These are phyloP conservation scores for Metschnikowia arizonensis DNA, from an alignment of 805 yeast species.

Conservation along the genomic window DNA sequence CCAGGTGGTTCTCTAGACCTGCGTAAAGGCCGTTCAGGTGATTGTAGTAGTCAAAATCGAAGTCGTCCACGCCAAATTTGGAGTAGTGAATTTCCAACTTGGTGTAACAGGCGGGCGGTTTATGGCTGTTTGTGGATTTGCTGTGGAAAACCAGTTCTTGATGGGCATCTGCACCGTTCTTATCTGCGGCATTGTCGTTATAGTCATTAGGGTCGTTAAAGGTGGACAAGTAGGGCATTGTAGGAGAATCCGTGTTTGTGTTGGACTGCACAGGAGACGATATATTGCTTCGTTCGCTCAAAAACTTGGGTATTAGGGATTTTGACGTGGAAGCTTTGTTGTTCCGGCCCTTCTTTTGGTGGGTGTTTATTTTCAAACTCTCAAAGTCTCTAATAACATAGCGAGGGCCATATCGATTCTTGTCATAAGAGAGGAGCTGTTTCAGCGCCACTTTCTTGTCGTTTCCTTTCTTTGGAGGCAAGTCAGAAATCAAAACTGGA, in stretches of 20 bases:
- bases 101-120: slow-evolving; percentile 66
- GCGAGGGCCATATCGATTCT: slow-evolving; percentile 52
- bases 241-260: slow-evolving; percentile 11
- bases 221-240: slow-evolving; percentile 7
- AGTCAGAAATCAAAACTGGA: slow-evolving; percentile 44
- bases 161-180: slow-evolving; percentile 6
- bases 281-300: slow-evolving; percentile 46
- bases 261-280: slow-evolving; percentile 12
- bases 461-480: background rate
- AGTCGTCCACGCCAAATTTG: slow-evolving; percentile 88
- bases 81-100: slow-evolving; percentile 77
- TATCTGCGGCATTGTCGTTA: slow-evolving; percentile 12
- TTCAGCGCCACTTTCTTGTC: slow-evolving; percentile 15
- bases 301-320: slow-evolving; percentile 46
- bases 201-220: slow-evolving; percentile 11
- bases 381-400: slow-evolving; percentile 45
- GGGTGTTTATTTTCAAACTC: slow-evolving; percentile 23
- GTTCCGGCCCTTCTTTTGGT: slow-evolving; percentile 12
- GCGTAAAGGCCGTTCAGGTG: slow-evolving; percentile 52
- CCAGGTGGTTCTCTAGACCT: slow-evolving; percentile 86
- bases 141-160: slow-evolving; percentile 20
- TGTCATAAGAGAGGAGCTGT: slow-evolving; percentile 45
- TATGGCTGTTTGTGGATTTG: slow-evolving; percentile 23
- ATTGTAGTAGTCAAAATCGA: slow-evolving; percentile 85
- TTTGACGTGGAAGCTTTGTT: slow-evolving; percentile 12